Percentiles rank a stretch among this genome's conserved stretches.
phyloP scores from a whole-genome alignment of 2,329 filamentous ascomycete species.

The Fusarium pilosicola region DNA sequence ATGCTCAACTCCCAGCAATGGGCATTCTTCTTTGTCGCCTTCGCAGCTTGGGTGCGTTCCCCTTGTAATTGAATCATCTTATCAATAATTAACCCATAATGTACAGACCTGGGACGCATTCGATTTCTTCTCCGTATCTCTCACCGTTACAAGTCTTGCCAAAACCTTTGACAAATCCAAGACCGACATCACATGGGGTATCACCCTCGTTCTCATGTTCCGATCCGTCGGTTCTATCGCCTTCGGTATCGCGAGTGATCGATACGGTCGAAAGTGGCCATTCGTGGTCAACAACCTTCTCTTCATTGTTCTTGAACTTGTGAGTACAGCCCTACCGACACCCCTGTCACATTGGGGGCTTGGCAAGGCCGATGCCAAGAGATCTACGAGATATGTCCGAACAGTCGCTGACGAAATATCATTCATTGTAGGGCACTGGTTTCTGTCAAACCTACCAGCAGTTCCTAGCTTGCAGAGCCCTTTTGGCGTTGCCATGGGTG shows the following conservation, averaged over 20 bases:
- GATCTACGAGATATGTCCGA: slow-evolving; percentile 7
- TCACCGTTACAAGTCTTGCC: slow-evolving; percentile 65
- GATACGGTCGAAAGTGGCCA: slow-evolving; percentile 73
- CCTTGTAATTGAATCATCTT: too few relatives aligned
- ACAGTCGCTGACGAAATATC: slow-evolving; percentile 11
- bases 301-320: slow-evolving; percentile 77
- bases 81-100: not conserved
- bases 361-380: not conserved
- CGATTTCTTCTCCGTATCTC: slow-evolving; percentile 73
- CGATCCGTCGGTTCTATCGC: slow-evolving; percentile 64
- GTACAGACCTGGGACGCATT: slow-evolving; percentile 69
- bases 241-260: slow-evolving; percentile 66
- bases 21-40: slow-evolving; percentile 65
- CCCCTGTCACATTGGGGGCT: not conserved
- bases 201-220: slow-evolving; percentile 71
- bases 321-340: slow-evolving; percentile 48
- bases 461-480: slow-evolving; percentile 77
- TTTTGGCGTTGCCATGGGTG: slow-evolving; percentile 86
- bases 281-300: slow-evolving; percentile 80
- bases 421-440: slow-evolving; percentile 64
- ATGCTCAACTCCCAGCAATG: slow-evolving; percentile 63
- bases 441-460: slow-evolving; percentile 74
- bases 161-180: slow-evolving; percentile 63
- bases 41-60: slow-evolving; percentile 64
- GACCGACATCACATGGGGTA: slow-evolving; percentile 71